Percentiles rank a stretch among this genome's conserved stretches.
These are phyloP conservation scores for Nicotiana paniculata DNA, from an alignment of 257 asterid genomes.

Conservation along the genomic window DNA sequence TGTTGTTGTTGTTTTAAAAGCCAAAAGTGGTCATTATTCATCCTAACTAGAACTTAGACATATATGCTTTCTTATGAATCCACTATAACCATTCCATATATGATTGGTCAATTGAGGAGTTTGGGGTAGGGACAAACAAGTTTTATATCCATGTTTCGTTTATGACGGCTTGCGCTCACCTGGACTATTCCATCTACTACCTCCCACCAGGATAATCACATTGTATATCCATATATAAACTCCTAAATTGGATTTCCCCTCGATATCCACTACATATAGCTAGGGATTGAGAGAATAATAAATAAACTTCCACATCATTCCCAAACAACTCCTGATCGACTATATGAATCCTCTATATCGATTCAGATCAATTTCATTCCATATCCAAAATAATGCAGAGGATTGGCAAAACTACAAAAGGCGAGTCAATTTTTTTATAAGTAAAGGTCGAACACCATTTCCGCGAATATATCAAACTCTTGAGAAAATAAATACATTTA, in stretches of 20 bases:
- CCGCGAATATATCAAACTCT: not conserved
- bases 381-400: not conserved
- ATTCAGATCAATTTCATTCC: not conserved
- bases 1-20: not conserved
- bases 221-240: not conserved
- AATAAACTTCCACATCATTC: not conserved
- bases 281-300: not conserved
- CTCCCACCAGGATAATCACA: not conserved
- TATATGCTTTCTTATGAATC: not conserved
- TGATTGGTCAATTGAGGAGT: not conserved
- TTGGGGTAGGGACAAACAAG: not conserved
- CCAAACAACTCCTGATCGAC: not conserved
- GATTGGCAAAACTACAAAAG: not conserved
- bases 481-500: not conserved
- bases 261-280: not conserved
- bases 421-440: not conserved
- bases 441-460: not conserved
- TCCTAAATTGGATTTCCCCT: not conserved
- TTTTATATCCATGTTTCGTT: not conserved
- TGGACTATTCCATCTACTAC: too few relatives aligned
- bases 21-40: not conserved
- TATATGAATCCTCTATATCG: not conserved
- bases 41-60: not conserved
- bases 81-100: not conserved
- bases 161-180: too few relatives aligned